Base-by-base conservation (phyloP, 2,329 filamentous ascomycete genomes). In the Penicillium polonicum region DNA sequence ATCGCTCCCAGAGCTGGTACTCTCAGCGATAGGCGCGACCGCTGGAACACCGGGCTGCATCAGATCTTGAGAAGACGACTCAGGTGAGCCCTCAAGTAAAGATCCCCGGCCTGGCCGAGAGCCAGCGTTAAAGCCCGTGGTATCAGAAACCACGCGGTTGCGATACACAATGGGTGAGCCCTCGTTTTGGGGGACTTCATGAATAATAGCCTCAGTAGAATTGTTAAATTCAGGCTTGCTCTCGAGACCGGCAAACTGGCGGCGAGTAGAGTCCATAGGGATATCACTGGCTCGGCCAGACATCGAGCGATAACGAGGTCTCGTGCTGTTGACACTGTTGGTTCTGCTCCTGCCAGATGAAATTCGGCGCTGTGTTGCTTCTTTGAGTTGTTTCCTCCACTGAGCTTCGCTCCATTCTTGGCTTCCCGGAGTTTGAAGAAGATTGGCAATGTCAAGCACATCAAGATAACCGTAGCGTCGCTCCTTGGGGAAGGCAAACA, bases 401-500 rank as follows among this genome's bases (percentile, higher is more conserved):
- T 97, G 90, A 25, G 87, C 83, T 75, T 97, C 94, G 44, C 81
- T 87, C 92, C 92, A 97, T 25, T 76, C 80, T 21, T 84, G 78
- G 72, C 89, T 96, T 21, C 89, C 90, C 3, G 91, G 84, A 3
- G 88, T 88, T 61, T 89, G 82, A 60, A 99, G 92, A 42, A 97
- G 78, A 52, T 83, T 83, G 4, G 88, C 87, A 17, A 97, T 90
- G 70, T 99, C 94, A 55, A 92, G 77, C 36, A 92, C 86, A 69
- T 97, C 94, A 27, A 99, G 78, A 69, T 97, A 97, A 0, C 93
- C 92, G 68, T 96, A 96, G 63, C 90, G 85, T 52, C 88, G 86
- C 66, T 94, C 87, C 66, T 90, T 91, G 0, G 94, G 93, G 88
- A 99, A 95, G 6, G 92, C 94, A 74, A 97, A 99, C 94, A 99